Percentiles rank a stretch among this genome's conserved stretches.
These are phyloP conservation scores for Helminthosporium solani DNA, from an alignment of 2,329 filamentous ascomycete species.

Conservation along the genomic window DNA sequence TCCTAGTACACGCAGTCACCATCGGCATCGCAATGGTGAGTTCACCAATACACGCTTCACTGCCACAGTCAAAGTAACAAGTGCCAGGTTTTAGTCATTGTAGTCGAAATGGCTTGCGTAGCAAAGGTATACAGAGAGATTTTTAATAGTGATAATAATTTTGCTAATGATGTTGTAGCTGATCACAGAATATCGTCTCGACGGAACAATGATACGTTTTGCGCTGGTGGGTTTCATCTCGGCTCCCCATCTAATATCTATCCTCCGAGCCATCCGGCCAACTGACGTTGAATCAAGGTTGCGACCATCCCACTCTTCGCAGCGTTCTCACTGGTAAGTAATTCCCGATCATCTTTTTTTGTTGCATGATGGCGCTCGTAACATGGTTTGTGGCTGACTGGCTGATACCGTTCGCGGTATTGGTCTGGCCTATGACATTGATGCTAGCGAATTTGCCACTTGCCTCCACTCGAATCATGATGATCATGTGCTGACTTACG, in stretches of 20 bases:
- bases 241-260: neutral
- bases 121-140: constrained; percentile 18
- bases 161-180: constrained; percentile 32
- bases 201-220: constrained; percentile 42
- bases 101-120: constrained; percentile 33
- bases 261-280: neutral
- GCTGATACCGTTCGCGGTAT: constrained; percentile 5
- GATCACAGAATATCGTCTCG: constrained; percentile 44
- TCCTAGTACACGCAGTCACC: constrained; percentile 25
- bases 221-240: constrained; percentile 33
- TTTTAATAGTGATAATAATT: constrained; percentile 7
- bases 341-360: constrained; percentile 11
- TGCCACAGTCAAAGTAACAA: constrained; percentile 4
- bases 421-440: neutral
- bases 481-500: constrained; percentile 7
- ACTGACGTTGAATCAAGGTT: constrained; percentile 29
- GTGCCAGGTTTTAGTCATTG: constrained; percentile 24
- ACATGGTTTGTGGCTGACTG: constrained; percentile 12
- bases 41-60: neutral
- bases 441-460: neutral
- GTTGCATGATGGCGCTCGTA: constrained; percentile 3
- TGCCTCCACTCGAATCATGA: neutral
- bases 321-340: constrained; percentile 33
- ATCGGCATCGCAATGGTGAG: constrained; percentile 26
- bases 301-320: constrained; percentile 41